Conservation (phyloP, 2,329 filamentous ascomycete species). For the Penicillium sp. region DNA sequence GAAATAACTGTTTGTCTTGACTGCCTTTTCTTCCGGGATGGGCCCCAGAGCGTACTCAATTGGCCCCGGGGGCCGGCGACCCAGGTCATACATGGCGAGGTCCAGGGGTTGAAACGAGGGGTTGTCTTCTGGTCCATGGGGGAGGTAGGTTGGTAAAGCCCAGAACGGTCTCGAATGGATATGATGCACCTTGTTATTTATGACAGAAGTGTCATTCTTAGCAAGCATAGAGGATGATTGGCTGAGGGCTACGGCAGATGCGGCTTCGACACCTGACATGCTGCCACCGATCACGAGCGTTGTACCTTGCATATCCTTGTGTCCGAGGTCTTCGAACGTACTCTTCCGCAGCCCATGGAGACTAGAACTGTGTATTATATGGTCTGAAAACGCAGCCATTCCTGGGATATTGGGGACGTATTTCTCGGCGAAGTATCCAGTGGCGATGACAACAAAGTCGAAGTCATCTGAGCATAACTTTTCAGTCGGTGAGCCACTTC, state of each 20-base stretch:
- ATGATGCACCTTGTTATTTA: slow-evolving; percentile 59
- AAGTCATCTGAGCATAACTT: slow-evolving; percentile 48
- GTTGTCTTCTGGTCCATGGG: slow-evolving; percentile 26
- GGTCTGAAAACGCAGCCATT: slow-evolving; percentile 41
- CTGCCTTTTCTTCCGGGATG: slow-evolving; percentile 60
- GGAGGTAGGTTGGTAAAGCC: slow-evolving; percentile 62
- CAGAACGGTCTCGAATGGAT: slow-evolving; percentile 70
- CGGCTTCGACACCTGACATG: slow-evolving; percentile 79
- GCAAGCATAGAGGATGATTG: slow-evolving; percentile 62
- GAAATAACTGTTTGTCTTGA: slow-evolving; percentile 54
- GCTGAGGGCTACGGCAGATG: slow-evolving; percentile 70
- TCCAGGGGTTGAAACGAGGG: slow-evolving; percentile 71
- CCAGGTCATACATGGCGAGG: slow-evolving; percentile 69
- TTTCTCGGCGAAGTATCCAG: slow-evolving; percentile 73
- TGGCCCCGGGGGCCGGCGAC: slow-evolving; percentile 58
- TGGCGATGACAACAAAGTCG: slow-evolving; percentile 71
- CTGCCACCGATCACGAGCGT: slow-evolving; percentile 77
- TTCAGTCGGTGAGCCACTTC: neutral
- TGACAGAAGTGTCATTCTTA: slow-evolving; percentile 42
- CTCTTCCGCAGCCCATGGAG: slow-evolving; percentile 57
- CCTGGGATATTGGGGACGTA: slow-evolving; percentile 51
- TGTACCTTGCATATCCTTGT: slow-evolving; percentile 49
- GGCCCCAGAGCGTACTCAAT: slow-evolving; percentile 66
- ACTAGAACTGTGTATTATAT: slow-evolving; percentile 67
- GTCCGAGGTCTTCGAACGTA: neutral